Percentiles rank a stretch among this genome's conserved stretches.
These are phyloP conservation scores for Sabuloglossum arenarium DNA, from an alignment of 495 filamentous ascomycete species.

Conservation along the genomic window DNA sequence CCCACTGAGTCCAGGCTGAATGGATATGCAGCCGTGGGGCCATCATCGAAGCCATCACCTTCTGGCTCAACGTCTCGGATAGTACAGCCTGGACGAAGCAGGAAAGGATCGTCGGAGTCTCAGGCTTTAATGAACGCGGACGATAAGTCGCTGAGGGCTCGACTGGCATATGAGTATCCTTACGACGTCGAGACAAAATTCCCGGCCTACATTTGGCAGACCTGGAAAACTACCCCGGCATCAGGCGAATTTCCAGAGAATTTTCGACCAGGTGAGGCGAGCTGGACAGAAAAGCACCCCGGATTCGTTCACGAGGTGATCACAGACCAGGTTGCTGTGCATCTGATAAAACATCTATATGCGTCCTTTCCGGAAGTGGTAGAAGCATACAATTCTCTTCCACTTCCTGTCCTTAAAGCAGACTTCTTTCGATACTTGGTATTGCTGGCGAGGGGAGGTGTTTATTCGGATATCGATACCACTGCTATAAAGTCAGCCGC, in stretches of 20 bases:
- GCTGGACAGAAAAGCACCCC: constrained; percentile 79
- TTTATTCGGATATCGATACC: constrained; percentile 96
- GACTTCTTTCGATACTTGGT: constrained; percentile 98
- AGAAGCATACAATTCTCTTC: constrained; percentile 77
- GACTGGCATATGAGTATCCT: constrained; percentile 80
- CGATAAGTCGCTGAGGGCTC: constrained; percentile 52
- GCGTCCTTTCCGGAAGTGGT: constrained; percentile 71
- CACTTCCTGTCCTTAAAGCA: constrained; percentile 76
- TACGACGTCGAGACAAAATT: constrained; percentile 78
- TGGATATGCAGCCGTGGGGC: constrained; percentile 10
- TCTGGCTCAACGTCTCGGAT: constrained; percentile 5
- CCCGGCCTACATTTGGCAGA: constrained; percentile 97
- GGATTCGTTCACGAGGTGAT: constrained; percentile 92
- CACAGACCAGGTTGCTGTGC: constrained; percentile 64
- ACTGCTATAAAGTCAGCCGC: constrained; percentile 58
- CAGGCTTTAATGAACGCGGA: constrained; percentile 29
- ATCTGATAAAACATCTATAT: constrained; percentile 71
- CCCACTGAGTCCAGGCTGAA: constrained; percentile 5
- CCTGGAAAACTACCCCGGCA: constrained; percentile 80
- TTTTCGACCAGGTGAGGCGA: constrained; percentile 66
- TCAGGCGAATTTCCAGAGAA: constrained; percentile 53
- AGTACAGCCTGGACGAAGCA: constrained; percentile 2
- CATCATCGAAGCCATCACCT: constrained; percentile 4
- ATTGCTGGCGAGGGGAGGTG: constrained; percentile 76
- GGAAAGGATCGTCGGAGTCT: constrained; percentile 18